Evolutionary conservation across 495 filamentous ascomycete species (phyloP).

Genomic region (Ascodesmis nigricans): DNA sequence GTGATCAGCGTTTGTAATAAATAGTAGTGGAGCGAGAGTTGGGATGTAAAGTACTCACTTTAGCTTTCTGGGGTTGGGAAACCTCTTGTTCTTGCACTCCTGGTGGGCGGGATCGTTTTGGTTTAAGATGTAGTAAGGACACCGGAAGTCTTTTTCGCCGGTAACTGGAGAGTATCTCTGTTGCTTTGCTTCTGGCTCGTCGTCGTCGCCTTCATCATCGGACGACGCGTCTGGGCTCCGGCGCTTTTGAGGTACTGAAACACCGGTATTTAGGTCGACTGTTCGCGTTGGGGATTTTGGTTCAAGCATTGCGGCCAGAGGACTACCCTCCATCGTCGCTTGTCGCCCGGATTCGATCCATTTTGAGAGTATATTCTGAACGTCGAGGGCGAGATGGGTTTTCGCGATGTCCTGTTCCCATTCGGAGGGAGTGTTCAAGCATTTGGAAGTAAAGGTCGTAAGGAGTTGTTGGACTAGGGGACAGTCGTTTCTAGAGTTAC

Average conservation of each 20-base stretch:
- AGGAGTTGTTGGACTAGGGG: conserved; percentile 10
- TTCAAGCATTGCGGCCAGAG: background rate
- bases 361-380: conserved; percentile 14
- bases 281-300: background rate
- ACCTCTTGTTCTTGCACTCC: conserved; percentile 13
- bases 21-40: background rate
- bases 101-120: conserved; percentile 6
- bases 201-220: conserved; percentile 9
- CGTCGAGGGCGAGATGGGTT: conserved; percentile 15
- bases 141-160: conserved; percentile 11
- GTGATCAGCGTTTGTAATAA: conserved; percentile 7
- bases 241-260: conserved; percentile 6
- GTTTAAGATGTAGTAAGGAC: conserved; percentile 12
- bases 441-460: conserved; percentile 3
- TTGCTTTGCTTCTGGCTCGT: background rate
- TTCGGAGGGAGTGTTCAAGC: conserved; percentile 5
- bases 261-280: background rate
- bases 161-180: background rate
- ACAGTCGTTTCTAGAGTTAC: conserved; percentile 9
- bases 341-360: conserved; percentile 13
- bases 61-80: conserved; percentile 20
- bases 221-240: too few species aligned
- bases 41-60: conserved; percentile 11
- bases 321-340: conserved; percentile 9
- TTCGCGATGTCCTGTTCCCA: conserved; percentile 13